Conservation (phyloP, 768 basidiomycete genomes). For the Xerocomellus chrysenteron region DNA sequence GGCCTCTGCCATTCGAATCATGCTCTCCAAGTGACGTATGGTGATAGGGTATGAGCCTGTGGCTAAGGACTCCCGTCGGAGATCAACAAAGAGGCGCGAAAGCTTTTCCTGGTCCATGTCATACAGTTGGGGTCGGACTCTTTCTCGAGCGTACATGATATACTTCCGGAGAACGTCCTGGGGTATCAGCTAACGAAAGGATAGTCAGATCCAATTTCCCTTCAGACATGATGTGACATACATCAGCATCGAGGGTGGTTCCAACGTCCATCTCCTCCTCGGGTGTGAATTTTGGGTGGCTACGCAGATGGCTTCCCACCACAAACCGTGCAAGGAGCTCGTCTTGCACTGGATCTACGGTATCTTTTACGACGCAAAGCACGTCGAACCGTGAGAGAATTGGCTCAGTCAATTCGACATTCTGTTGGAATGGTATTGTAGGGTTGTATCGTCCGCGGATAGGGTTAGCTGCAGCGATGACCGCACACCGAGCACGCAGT, state of each 20-base stretch:
- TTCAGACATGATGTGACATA: slow-evolving; percentile 40
- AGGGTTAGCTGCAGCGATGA: slow-evolving; percentile 97
- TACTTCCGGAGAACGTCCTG: slow-evolving; percentile 97
- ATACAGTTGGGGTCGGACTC: slow-evolving; percentile 87
- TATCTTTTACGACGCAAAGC: slow-evolving; percentile 96
- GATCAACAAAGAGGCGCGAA: slow-evolving; percentile 88
- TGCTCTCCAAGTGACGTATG: slow-evolving; percentile 95
- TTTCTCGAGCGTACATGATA: slow-evolving; percentile 98
- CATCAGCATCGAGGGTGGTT: slow-evolving; percentile 86
- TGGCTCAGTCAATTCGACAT: slow-evolving; percentile 97
- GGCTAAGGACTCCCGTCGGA: slow-evolving; percentile 92
- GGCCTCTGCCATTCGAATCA: slow-evolving; percentile 99
- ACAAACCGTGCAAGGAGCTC: slow-evolving; percentile 96
- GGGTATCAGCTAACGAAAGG: slow-evolving; percentile 73
- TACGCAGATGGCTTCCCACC: slow-evolving; percentile 93
- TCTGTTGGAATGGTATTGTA: slow-evolving; percentile 97
- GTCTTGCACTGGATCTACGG: slow-evolving; percentile 94
- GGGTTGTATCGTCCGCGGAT: slow-evolving; percentile 97
- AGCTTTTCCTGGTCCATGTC: slow-evolving; percentile 97
- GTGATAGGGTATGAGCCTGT: slow-evolving; percentile 99
- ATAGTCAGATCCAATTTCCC: slow-evolving; percentile 10
- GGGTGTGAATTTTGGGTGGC: slow-evolving; percentile 89
- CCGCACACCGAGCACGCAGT: slow-evolving; percentile 94
- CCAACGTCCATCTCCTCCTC: slow-evolving; percentile 95
- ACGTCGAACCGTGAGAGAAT: slow-evolving; percentile 98